Evolutionary conservation across 2,329 filamentous ascomycete genomes (phyloP).

Genomic region (Aspergillus caelatus): DNA sequence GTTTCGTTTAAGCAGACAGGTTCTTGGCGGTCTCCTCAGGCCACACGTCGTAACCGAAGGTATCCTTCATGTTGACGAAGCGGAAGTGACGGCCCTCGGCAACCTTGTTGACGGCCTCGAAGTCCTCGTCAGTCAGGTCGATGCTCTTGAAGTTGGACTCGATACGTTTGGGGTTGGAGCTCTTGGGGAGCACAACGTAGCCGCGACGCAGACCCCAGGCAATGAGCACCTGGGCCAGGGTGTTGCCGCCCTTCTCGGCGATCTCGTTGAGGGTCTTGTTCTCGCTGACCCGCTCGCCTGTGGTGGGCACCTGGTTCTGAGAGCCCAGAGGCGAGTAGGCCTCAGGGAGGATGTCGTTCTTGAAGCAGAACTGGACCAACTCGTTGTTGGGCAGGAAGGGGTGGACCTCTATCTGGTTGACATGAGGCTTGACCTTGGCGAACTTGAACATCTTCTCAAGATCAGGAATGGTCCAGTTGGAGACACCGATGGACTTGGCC

Average conservation of each 20-base stretch:
- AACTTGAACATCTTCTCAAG: constrained; percentile 50
- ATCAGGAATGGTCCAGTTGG: constrained; percentile 67
- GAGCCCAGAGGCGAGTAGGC: constrained; percentile 58
- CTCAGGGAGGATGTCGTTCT: constrained; percentile 43
- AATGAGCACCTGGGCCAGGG: constrained; percentile 63
- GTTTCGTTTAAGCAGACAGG: constrained; percentile 29
- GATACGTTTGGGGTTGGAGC: constrained; percentile 67
- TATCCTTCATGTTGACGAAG: constrained; percentile 83
- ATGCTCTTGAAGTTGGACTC: constrained; percentile 69
- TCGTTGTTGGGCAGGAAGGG: constrained; percentile 52
- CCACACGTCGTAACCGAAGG: constrained; percentile 74
- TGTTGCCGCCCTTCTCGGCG: constrained; percentile 60
- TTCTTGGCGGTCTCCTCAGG: constrained; percentile 55
- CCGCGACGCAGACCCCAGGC: constrained; percentile 69
- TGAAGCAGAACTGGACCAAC: constrained; percentile 47
- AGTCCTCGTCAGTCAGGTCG: constrained; percentile 59
- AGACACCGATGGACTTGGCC: constrained; percentile 73
- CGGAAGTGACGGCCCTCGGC: constrained; percentile 68
- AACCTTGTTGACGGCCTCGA: constrained; percentile 64
- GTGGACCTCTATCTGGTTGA: constrained; percentile 52
- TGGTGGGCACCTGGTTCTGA: constrained; percentile 69
- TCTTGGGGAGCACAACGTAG: constrained; percentile 71
- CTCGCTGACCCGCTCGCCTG: constrained; percentile 66
- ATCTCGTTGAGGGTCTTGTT: constrained; percentile 63
- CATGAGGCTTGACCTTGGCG: constrained; percentile 46